Percentiles rank a stretch among this genome's conserved stretches.
phyloP scores from a whole-genome alignment of 805 yeast genomes.

The Candida mattraensis region DNA sequence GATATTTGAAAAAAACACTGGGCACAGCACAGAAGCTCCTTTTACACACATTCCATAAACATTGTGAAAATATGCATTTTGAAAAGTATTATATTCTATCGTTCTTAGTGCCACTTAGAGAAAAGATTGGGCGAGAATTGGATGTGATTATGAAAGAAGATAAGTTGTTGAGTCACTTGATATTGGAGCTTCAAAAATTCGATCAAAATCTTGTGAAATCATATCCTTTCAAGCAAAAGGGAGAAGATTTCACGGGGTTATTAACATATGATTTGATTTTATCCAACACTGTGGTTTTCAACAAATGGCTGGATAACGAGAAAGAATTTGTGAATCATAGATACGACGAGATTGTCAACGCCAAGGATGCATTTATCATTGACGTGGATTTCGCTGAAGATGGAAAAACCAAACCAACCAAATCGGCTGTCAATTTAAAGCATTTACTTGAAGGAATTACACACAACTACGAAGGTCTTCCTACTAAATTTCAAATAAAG shows the following conservation, averaged over 20 bases:
- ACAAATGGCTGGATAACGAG: slow-evolving; percentile 56
- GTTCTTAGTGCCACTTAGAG: slow-evolving; percentile 45
- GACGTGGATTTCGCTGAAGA: slow-evolving; percentile 53
- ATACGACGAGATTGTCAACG: slow-evolving; percentile 49
- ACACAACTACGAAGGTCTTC: slow-evolving; percentile 51
- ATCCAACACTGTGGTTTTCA: slow-evolving; percentile 31
- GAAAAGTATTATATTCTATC: slow-evolving; percentile 44
- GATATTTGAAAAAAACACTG: slow-evolving; percentile 36
- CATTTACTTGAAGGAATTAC: slow-evolving; percentile 59
- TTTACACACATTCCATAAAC: slow-evolving; percentile 28
- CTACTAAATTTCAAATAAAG: slow-evolving; percentile 52
- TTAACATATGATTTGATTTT: slow-evolving; percentile 32
- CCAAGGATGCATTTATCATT: slow-evolving; percentile 51
- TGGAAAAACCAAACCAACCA: slow-evolving; percentile 56
- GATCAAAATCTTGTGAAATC: slow-evolving; percentile 48
- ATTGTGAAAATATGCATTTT: slow-evolving; percentile 23
- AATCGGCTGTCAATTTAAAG: slow-evolving; percentile 56
- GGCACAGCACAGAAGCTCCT: slow-evolving; percentile 32
- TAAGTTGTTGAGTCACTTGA: slow-evolving; percentile 54
- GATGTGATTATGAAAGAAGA: slow-evolving; percentile 35
- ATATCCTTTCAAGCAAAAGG: slow-evolving; percentile 40
- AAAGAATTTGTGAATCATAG: slow-evolving; percentile 48
- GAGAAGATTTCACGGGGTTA: slow-evolving; percentile 25
- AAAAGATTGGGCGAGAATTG: slow-evolving; percentile 39
- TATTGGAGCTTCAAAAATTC: slow-evolving; percentile 56